phyloP scores from a whole-genome alignment of 2,329 filamentous ascomycete genomes.

The Nigrospora osmanthi region DNA sequence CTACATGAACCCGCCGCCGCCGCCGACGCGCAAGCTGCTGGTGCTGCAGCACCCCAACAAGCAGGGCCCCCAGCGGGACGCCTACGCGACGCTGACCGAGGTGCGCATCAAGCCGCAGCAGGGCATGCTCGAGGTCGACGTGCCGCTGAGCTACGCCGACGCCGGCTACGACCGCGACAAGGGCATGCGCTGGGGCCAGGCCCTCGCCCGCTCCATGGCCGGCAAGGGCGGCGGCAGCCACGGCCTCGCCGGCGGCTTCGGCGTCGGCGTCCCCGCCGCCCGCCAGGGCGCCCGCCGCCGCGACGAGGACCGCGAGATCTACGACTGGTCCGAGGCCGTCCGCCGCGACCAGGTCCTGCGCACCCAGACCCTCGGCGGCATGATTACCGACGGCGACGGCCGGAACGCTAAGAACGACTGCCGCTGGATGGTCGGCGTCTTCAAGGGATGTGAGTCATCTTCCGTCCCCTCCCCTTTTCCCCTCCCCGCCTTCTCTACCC shows the following conservation, averaged over 20 bases:
- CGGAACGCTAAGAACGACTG: conserved; percentile 54
- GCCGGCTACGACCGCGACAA: conserved; percentile 76
- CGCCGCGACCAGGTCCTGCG: conserved; percentile 65
- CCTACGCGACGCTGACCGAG: conserved; percentile 60
- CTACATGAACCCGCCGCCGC: conserved; percentile 70
- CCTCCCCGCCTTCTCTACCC: too few species aligned
- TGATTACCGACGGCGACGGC: conserved; percentile 48
- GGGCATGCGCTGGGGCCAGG: conserved; percentile 75
- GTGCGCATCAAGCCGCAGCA: conserved; percentile 75
- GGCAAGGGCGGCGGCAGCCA: conserved; percentile 57
- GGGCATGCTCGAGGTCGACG: conserved; percentile 85
- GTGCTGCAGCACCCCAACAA: conserved; percentile 87
- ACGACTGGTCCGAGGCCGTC: conserved; percentile 61
- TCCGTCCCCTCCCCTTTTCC: too few species aligned
- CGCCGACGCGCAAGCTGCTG: conserved; percentile 57
- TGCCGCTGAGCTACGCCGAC: conserved; percentile 65
- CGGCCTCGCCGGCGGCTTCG: conserved; percentile 67
- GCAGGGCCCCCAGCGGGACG: conserved; percentile 37
- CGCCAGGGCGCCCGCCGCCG: conserved; percentile 23
- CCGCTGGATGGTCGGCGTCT: conserved; percentile 83
- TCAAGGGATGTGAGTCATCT: conserved; percentile 68
- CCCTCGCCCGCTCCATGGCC: conserved; percentile 54
- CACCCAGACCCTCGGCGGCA: conserved; percentile 79
- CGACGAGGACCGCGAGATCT: conserved; percentile 31
- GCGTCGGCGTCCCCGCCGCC: conserved; percentile 41